Evolutionary conservation across 176 grass and related monocot species (phyloP).

Genomic region (Guadua angustifolia): DNA sequence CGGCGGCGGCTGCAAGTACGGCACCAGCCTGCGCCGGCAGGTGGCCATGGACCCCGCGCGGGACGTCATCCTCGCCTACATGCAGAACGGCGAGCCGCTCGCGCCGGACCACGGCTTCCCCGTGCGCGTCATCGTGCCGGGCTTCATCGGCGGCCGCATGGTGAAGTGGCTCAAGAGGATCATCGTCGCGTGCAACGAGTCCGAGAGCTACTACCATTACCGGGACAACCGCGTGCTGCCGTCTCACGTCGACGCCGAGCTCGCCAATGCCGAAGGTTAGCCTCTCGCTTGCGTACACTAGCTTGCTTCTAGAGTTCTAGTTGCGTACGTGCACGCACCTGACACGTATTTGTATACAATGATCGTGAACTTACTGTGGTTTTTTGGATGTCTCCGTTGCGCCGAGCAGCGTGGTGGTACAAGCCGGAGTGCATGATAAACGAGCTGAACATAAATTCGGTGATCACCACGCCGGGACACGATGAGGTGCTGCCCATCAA

Average conservation of each 20-base stretch:
- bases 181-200: conserved; percentile 61
- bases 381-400: neutral
- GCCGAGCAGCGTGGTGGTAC: conserved; percentile 86
- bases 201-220: conserved; percentile 92
- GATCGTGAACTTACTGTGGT: neutral
- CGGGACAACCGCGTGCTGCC: conserved; percentile 83
- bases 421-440: conserved; percentile 94
- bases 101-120: conserved; percentile 85
- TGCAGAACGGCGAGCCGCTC: conserved; percentile 86
- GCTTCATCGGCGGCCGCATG: conserved; percentile 83
- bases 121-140: conserved; percentile 70
- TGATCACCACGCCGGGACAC: conserved; percentile 78
- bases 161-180: conserved; percentile 87
- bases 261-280: conserved; percentile 81
- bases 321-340: neutral
- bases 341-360: neutral
- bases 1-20: conserved; percentile 62
- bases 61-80: conserved; percentile 82
- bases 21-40: conserved; percentile 65
- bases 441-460: conserved; percentile 93
- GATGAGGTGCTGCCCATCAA: conserved; percentile 79
- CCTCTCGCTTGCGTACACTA: neutral
- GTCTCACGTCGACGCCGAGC: conserved; percentile 79
- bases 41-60: conserved; percentile 68
- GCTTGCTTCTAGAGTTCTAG: neutral